Percentiles rank a stretch among this genome's conserved stretches.
Conservation (phyloP, 352 stramenopile genomes). For the Globisporangium emineosum region DNA sequence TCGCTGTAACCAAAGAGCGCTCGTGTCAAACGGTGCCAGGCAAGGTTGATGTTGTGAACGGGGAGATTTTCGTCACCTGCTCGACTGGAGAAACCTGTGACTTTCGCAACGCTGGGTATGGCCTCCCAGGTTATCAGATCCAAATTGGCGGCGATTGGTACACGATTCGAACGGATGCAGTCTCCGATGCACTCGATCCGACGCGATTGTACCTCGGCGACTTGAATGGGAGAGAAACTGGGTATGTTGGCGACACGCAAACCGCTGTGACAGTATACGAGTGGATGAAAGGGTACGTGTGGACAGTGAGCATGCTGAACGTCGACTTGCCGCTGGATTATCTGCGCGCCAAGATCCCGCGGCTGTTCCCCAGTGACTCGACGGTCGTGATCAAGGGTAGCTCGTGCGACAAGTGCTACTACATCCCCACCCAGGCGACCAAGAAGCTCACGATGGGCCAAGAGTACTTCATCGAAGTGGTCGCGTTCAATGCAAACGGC, state of each 20-base stretch:
- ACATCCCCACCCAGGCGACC: conserved; percentile 51
- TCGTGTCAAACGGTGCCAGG: conserved; percentile 44
- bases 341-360: conserved; percentile 53
- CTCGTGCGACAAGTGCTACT: conserved; percentile 65
- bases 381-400: conserved; percentile 37
- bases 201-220: conserved; percentile 61
- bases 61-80: conserved; percentile 61
- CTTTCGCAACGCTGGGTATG: conserved; percentile 51
- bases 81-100: conserved; percentile 41
- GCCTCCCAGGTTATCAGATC: conserved; percentile 53
- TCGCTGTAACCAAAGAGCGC: conserved; percentile 39
- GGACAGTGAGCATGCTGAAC: conserved; percentile 53
- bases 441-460: conserved; percentile 59
- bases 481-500: conserved; percentile 75
- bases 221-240: conserved; percentile 48
- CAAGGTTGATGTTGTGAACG: conserved; percentile 54
- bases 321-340: conserved; percentile 38
- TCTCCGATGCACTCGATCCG: conserved; percentile 35
- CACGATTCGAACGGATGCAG: conserved; percentile 45
- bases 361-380: conserved; percentile 41
- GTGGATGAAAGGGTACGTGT: conserved; percentile 73
- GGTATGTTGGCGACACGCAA: conserved; percentile 40
- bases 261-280: conserved; percentile 51
- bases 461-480: conserved; percentile 75
- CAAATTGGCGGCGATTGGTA: conserved; percentile 70